Evolutionary conservation across 495 filamentous ascomycete species (phyloP), one percentile per base, ranked within the genome.

Genomic region (Melanomma pulvis-pyrius): DNA sequence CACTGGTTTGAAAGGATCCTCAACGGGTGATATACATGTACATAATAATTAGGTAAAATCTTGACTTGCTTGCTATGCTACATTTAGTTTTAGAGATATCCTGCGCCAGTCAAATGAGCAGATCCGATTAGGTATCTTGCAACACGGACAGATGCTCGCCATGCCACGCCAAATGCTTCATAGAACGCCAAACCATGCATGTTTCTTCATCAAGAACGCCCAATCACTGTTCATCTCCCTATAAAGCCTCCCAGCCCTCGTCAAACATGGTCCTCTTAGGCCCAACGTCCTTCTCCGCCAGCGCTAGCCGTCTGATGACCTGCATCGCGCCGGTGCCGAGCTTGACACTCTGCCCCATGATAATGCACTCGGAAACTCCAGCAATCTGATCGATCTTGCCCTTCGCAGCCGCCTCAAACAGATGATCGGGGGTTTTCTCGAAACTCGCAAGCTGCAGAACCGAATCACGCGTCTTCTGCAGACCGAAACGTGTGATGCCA

Each of bases 401-500:
- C 44, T 87, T 85, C 49, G 90, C 89, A 55, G 93, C 96, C 22
- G 94, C 94, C 53, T 98, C 94, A 70, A 98, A 98, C 24, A 98
- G 81, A 78, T 98, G 94, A 75, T 98, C 94, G 0, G 94, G 92
- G 26, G 94, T 98, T 82, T 98, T 98, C 81, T 98, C 94, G 74
- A 98, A 98, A 15, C 91, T 96, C 0, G 94, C 94, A 0, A 98
- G 87, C 77, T 98, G 96, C 51, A 98, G 79, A 41, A 97, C 93
- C 25, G 85, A 90, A 75, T 98, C 96, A 56, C 94, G 83, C 93
- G 97, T 98, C 83, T 98, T 98, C 53, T 92, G 87, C 44, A 98
- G 82, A 54, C 94, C 94, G 77, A 98, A 98, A 25, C 94, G 88
- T 9, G 94, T 98, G 73, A 98, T 98, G 36, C 94, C 94, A n/a